These are phyloP conservation scores for Alternaria brassicae DNA, from an alignment of 2,329 filamentous ascomycete species.

Conservation along the genomic window DNA sequence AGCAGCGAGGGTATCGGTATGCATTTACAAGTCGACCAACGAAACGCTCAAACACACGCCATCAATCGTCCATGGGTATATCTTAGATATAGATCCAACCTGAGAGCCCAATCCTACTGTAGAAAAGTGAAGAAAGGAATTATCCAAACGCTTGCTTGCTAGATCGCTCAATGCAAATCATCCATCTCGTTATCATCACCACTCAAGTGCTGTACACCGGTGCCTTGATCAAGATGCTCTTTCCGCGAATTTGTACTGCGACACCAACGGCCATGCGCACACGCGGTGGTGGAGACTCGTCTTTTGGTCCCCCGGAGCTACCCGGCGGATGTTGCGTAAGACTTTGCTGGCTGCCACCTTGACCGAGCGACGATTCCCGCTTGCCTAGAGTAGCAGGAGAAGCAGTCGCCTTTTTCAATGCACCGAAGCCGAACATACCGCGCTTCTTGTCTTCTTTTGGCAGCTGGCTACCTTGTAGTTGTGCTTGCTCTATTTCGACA, in stretches of 20 bases:
- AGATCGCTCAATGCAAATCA: constrained; percentile 26
- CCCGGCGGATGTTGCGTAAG: constrained; percentile 48
- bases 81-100: constrained; percentile 26
- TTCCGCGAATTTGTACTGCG: constrained; percentile 57
- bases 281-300: constrained; percentile 52
- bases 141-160: constrained; percentile 19
- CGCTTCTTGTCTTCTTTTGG: constrained; percentile 47
- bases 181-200: neutral
- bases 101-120: constrained; percentile 9
- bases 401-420: constrained; percentile 47
- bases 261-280: constrained; percentile 59
- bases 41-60: constrained; percentile 12
- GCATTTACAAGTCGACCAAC: constrained; percentile 25
- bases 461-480: constrained; percentile 39
- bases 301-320: constrained; percentile 49
- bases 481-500: constrained; percentile 43
- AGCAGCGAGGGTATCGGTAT: constrained; percentile 48
- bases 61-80: constrained; percentile 19
- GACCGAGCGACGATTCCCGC: constrained; percentile 49
- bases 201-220: constrained; percentile 53
- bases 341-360: constrained; percentile 48
- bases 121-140: constrained; percentile 20
- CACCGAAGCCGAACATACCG: constrained; percentile 54
- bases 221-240: constrained; percentile 58
- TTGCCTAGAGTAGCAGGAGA: constrained; percentile 47